Base-by-base conservation (phyloP, 306 rosid species). In the Lathyrus aphaca region DNA sequence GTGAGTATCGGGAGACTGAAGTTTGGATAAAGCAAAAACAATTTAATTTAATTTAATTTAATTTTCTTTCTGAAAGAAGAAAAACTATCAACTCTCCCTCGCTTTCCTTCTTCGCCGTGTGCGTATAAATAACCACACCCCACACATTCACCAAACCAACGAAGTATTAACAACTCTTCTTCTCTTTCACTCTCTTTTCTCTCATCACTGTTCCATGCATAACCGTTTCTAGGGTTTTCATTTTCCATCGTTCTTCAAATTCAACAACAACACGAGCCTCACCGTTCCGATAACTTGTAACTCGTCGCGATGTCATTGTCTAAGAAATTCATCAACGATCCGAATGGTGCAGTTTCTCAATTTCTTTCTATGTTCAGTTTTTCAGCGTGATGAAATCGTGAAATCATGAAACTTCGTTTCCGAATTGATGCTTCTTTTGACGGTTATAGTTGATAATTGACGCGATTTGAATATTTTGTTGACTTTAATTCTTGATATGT, bases 301-400 rank as follows among this genome's bases (percentile, higher is more conserved):
- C 57, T 45, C 71, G 2, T 74, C 74, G 69, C 75, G 82, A 94
- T 49, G 99, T 85, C 88, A 69, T 82, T 81, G 19, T 82, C 79
- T 27, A 91, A 91, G 92, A 94, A 89, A 91, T 87, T 94, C 82
- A 91, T 91, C 88, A 86, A 89, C 85, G 78, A 91, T 56, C 92
- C 96, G 49, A 58, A 77, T 32, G 89, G 97, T 94, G 59, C 37
- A 51, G 19, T 8, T 23, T 58, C 69, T 64, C 54, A 16, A 49
- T 76, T 66, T 51, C 38, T 10, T 39, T 55, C 71, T 50, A 27
- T 11, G 6, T 62, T 68, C 59, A 66, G 27, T 75, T 43, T 48
- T 44, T 19, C 43, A 27, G 5, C 11, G 35, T 58, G 32, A 15
- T 40, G 59, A 45, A 65, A 59, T 17, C 19, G 4, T 45, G 50